Percentiles rank a stretch among this genome's conserved stretches.
Evolutionary conservation across 1,139 yeast species (phyloP).

Genomic region (Arxiozyma bovina): DNA sequence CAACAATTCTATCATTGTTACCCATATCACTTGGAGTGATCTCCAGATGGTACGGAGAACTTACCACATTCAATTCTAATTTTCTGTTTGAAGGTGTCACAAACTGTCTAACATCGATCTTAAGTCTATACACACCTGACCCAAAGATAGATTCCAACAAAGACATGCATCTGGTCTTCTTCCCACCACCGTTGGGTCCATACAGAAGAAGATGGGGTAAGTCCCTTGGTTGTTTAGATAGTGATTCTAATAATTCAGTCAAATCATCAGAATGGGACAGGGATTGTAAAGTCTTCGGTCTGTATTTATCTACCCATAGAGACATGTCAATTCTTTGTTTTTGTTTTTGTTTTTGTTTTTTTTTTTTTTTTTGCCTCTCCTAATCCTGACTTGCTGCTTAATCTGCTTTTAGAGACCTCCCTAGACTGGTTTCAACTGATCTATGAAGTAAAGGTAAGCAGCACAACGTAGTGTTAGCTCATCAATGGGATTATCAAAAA

Average conservation of each 20-base stretch:
- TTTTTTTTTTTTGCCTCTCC: background rate
- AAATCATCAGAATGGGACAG: constrained; percentile 62
- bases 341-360: background rate
- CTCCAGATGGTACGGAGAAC: constrained; percentile 84
- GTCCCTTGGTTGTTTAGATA: constrained; percentile 43
- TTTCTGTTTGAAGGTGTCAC: constrained; percentile 63
- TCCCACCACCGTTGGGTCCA: constrained; percentile 97
- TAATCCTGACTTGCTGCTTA: background rate
- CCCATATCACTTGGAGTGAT: constrained; percentile 97
- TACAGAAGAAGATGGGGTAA: constrained; percentile 87
- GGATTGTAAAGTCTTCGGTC: constrained; percentile 61
- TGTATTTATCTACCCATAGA: constrained; percentile 91
- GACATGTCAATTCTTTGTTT: constrained; percentile 44
- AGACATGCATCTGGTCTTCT: constrained; percentile 85
- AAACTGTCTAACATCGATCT: constrained; percentile 82
- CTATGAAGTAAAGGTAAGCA: too few species aligned
- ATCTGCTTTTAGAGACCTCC: background rate
- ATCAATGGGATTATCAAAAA: background rate
- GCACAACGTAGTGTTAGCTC: background rate
- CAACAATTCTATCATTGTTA: constrained; percentile 85
- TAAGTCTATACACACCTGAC: constrained; percentile 68
- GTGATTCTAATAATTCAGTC: constrained; percentile 53
- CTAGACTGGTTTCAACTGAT: too few species aligned
- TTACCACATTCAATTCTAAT: constrained; percentile 81
- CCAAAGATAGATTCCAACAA: constrained; percentile 77